Conservation (phyloP, 2,329 filamentous ascomycete species). For the Stemphylium lycopersici region DNA sequence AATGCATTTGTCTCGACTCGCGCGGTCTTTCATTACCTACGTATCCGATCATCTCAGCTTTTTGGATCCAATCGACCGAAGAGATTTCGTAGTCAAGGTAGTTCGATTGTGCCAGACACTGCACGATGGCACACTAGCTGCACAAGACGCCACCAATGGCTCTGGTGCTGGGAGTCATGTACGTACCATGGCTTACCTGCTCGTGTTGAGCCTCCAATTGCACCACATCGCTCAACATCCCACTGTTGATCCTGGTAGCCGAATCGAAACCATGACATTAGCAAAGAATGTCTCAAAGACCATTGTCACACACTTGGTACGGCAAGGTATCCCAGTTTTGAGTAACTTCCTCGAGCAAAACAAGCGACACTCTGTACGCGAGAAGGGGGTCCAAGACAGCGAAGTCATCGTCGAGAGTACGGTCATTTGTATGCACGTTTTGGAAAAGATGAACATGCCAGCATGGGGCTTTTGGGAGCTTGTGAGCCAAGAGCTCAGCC, state of each 20-base stretch:
- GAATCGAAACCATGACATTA: slow-evolving; percentile 32
- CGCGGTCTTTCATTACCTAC: slow-evolving; percentile 59
- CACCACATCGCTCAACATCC: slow-evolving; percentile 39
- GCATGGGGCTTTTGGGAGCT: slow-evolving; percentile 53
- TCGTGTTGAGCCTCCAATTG: slow-evolving; percentile 41
- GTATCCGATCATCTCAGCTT: slow-evolving; percentile 58
- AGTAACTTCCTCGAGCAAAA: slow-evolving; percentile 55
- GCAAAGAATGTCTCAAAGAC: slow-evolving; percentile 45
- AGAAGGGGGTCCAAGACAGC: slow-evolving; percentile 56
- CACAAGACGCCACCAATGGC: slow-evolving; percentile 16
- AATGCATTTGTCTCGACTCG: slow-evolving; percentile 25
- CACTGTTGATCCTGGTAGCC: slow-evolving; percentile 17
- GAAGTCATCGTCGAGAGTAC: slow-evolving; percentile 54
- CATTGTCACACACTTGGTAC: slow-evolving; percentile 46
- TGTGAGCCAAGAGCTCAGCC: slow-evolving; percentile 44
- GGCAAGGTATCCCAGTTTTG: slow-evolving; percentile 46
- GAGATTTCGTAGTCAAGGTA: slow-evolving; percentile 53
- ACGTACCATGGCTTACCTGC: slow-evolving; percentile 36
- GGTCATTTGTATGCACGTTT: slow-evolving; percentile 54
- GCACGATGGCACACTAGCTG: slow-evolving; percentile 23
- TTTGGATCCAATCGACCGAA: slow-evolving; percentile 61
- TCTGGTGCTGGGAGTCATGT: background rate
- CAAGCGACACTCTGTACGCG: slow-evolving; percentile 49
- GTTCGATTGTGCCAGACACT: slow-evolving; percentile 50
- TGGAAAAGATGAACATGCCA: slow-evolving; percentile 41